Conservation (phyloP, 1,139 yeast species). For the Yarrowia galli region DNA sequence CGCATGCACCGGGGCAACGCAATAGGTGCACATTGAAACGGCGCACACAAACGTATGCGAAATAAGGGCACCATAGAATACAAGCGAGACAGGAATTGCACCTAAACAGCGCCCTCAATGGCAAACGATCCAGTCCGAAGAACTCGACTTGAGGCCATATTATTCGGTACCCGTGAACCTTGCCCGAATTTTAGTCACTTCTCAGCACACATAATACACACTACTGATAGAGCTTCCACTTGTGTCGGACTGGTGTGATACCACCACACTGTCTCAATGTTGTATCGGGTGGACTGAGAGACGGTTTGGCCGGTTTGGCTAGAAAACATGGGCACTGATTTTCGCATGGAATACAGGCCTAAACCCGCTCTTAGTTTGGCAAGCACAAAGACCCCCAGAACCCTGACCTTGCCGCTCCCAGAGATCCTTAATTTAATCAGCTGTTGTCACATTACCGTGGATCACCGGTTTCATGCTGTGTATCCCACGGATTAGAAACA, state of each 20-base stretch:
- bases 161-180: conserved; percentile 8
- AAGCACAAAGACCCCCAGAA: not conserved
- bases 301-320: not conserved
- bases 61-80: not conserved
- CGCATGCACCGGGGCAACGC: not conserved
- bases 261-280: too few species aligned
- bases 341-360: not conserved
- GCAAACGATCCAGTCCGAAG: not conserved
- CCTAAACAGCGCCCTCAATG: not conserved
- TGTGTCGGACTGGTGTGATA: too few species aligned
- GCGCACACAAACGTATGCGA: not conserved
- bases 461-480: not conserved
- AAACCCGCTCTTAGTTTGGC: conserved; percentile 5
- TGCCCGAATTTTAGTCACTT: not conserved
- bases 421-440: not conserved
- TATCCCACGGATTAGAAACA: not conserved
- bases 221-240: too few species aligned
- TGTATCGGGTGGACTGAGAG: too few species aligned
- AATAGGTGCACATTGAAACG: conserved; percentile 2
- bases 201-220: too few species aligned
- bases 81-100: not conserved
- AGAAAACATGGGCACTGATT: not conserved
- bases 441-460: not conserved
- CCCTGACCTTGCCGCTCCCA: not conserved
- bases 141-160: not conserved